Conservation (phyloP, 345 rosid genomes). For the Salix udensis region DNA sequence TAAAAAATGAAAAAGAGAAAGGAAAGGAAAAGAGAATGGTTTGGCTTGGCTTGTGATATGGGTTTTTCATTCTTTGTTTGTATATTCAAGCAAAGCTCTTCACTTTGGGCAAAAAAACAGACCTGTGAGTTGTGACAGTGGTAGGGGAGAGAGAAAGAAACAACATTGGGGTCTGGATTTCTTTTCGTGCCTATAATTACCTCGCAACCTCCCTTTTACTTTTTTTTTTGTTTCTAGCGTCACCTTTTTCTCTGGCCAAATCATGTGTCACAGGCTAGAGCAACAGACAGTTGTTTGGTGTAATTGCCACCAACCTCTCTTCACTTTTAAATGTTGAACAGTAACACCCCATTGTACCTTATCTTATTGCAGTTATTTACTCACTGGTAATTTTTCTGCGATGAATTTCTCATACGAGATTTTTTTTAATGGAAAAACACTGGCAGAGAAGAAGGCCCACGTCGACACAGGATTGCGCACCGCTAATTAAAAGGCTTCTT, state of each 20-base stretch:
- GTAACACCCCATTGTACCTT: neutral
- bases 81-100: slow-evolving; percentile 25
- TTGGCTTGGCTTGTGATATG: slow-evolving; percentile 24
- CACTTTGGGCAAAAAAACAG: slow-evolving; percentile 24
- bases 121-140: slow-evolving; percentile 23
- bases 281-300: slow-evolving; percentile 25
- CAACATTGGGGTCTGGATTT: slow-evolving; percentile 9
- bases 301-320: slow-evolving; percentile 21
- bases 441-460: slow-evolving; percentile 1
- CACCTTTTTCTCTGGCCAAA: slow-evolving; percentile 44
- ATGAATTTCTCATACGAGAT: neutral
- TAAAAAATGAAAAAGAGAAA: slow-evolving; percentile 3
- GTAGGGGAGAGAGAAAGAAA: slow-evolving; percentile 26
- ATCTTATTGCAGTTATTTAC: neutral
- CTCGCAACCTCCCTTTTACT: slow-evolving; percentile 34
- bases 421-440: neutral
- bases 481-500: neutral
- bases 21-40: slow-evolving; percentile 1
- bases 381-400: neutral
- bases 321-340: neutral
- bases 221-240: slow-evolving; percentile 28
- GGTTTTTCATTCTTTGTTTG: slow-evolving; percentile 35
- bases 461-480: neutral
- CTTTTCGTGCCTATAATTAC: slow-evolving; percentile 45
- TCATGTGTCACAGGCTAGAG: slow-evolving; percentile 51